Evolutionary conservation across 1,139 yeast species (phyloP).

Genomic region (Lodderomyces theae): DNA sequence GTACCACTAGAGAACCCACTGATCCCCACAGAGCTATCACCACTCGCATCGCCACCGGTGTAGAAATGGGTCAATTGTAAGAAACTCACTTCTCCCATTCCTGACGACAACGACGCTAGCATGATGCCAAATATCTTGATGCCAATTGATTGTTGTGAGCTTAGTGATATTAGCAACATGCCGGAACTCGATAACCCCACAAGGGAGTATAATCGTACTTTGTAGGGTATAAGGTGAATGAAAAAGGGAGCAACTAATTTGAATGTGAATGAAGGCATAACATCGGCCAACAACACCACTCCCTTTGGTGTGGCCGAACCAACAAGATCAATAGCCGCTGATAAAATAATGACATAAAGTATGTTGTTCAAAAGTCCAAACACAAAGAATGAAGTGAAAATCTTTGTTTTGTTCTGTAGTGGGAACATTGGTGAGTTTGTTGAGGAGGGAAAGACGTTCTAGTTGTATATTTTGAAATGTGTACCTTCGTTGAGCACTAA

Average conservation of each 20-base stretch:
- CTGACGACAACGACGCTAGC: conserved; percentile 81
- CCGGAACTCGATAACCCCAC: conserved; percentile 67
- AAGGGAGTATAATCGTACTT: conserved; percentile 49
- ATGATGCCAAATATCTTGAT: conserved; percentile 65
- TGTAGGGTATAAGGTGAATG: conserved; percentile 64
- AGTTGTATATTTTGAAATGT: no score
- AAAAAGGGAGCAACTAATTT: conserved; percentile 79
- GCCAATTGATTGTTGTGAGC: conserved; percentile 22
- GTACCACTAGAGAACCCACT: conserved; percentile 94
- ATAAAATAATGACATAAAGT: conserved; percentile 82
- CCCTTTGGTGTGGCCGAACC: conserved; percentile 85
- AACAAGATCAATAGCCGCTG: conserved; percentile 90
- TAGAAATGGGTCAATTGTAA: conserved; percentile 78
- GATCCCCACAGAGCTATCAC: conserved; percentile 41
- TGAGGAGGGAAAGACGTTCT: no score
- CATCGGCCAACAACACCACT: conserved; percentile 79
- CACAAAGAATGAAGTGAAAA: conserved; percentile 64
- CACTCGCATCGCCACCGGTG: conserved; percentile 17
- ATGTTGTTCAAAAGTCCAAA: conserved; percentile 89
- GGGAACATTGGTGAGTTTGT: background rate
- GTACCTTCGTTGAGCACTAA: no score
- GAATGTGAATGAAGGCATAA: conserved; percentile 72
- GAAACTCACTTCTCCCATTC: conserved; percentile 87
- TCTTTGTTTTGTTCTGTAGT: conserved; percentile 1
- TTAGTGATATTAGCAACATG: conserved; percentile 66